Evolutionary conservation across 2,329 filamentous ascomycete genomes (phyloP), one percentile per base, ranked within the genome.

Genomic region (Apiospora pterosperma): DNA sequence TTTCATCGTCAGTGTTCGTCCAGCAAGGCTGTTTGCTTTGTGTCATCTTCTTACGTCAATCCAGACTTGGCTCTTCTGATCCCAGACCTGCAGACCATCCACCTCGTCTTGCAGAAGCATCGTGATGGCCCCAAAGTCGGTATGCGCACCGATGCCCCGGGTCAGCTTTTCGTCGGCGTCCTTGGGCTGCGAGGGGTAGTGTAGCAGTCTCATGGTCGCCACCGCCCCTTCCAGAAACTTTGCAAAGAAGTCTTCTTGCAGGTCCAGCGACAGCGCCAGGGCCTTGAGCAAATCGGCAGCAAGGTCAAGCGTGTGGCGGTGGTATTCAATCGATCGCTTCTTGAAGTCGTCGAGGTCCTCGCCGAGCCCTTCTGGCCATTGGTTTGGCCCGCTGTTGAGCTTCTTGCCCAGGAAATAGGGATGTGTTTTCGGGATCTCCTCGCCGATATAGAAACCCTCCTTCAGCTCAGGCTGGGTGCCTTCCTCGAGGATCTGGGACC

Each of bases 61-160:
- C 83, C 82, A 86, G 8, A 76, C 74, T 14, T 76, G 73, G 11
- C 77, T 65, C 19, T 75, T 72, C 38, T 41, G 10, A 65, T 85
- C 78, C 62, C 81, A 78, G 4, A 87, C 83, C 68, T 88, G 79
- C 2, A 88, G 77, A 0, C 84, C 85, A 36, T 80, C 79, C 16
- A 80, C 75, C 2, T 75, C 74, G 65, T 84, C 83, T 69, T 86
- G 84, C 3, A 86, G 77, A 12, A 88, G 79, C 36, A 87, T 76
- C 0, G 85, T 87, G 55, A 87, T 80, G 59, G 81, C 81, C n/a
- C 84, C 83, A 67, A 85, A 87, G 69, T 86, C 85, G 0, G 82
- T 85, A 67, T 86, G 85, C 3, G 81, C 83, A 0, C 84, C 83
- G 2, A 78, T 76, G 73, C 79, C 63, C 69, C 78, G 48, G 69